phyloP scores from a whole-genome alignment of 768 basidiomycete genomes.

The Lactarius sanguifluus region DNA sequence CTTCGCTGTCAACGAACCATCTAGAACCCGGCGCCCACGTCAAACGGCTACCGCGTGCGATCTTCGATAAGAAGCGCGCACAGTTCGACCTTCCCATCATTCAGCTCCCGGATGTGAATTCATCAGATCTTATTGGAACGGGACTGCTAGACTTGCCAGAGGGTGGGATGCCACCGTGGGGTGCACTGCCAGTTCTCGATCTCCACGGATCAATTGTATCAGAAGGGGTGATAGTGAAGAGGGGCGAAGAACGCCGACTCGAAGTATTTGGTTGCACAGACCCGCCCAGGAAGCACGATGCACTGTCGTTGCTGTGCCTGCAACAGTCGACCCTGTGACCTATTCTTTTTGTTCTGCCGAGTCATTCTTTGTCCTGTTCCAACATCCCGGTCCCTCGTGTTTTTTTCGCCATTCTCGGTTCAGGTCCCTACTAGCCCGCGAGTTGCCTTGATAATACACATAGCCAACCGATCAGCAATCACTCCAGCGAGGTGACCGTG shows the following conservation, averaged over 20 bases:
- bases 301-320: slow-evolving; percentile 32
- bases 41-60: slow-evolving; percentile 48
- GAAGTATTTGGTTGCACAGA: slow-evolving; percentile 33
- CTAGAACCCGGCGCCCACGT: slow-evolving; percentile 85
- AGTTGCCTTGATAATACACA: not conserved
- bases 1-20: slow-evolving; percentile 87
- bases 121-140: slow-evolving; percentile 31
- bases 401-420: not conserved
- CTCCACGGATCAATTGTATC: slow-evolving; percentile 41
- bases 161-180: slow-evolving; percentile 50
- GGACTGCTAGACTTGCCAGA: slow-evolving; percentile 61
- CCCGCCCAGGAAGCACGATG: slow-evolving; percentile 19
- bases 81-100: slow-evolving; percentile 73
- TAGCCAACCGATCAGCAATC: not conserved
- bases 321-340: not conserved
- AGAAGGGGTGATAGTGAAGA: slow-evolving; percentile 35
- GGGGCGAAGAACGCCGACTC: slow-evolving; percentile 36
- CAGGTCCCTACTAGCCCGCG: too few species aligned
- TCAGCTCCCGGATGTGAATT: slow-evolving; percentile 40
- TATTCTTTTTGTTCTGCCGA: not conserved
- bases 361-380: not conserved
- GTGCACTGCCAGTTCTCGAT: slow-evolving; percentile 65
- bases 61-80: slow-evolving; percentile 54
- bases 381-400: not conserved
- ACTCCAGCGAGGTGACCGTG: not conserved